Percentiles rank a stretch among this genome's conserved stretches.
phyloP scores from a whole-genome alignment of 805 yeast species.

The Wickerhamomyces chaumierensis region DNA sequence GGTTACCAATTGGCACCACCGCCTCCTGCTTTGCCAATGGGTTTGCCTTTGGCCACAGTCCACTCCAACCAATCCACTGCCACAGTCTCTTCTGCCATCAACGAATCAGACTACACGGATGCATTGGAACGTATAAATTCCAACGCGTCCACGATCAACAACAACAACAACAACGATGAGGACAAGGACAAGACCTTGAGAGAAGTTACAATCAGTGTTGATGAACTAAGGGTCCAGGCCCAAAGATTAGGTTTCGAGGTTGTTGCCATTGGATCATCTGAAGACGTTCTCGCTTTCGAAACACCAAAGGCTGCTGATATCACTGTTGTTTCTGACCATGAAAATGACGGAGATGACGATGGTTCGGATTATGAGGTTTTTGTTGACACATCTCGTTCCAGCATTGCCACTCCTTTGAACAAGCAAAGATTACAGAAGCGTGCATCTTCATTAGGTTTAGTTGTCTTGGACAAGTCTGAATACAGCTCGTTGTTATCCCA shows the following conservation, averaged over 20 bases:
- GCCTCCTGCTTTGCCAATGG: background rate
- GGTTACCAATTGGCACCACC: background rate
- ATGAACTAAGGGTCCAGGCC: conserved; percentile 13
- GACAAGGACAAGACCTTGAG: no score
- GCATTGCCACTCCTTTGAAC: background rate
- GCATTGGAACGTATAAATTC: conserved; percentile 18
- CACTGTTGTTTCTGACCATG: conserved; percentile 8
- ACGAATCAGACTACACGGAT: conserved; percentile 21
- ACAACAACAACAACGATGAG: no score
- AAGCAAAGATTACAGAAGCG: conserved; percentile 4
- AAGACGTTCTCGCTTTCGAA: no score
- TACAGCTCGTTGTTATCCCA: conserved; percentile 8
- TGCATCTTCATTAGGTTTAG: conserved; percentile 14
- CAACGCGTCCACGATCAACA: conserved; percentile 15
- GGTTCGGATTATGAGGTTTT: conserved; percentile 1
- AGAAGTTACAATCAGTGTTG: conserved; percentile 5
- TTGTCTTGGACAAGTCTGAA: conserved; percentile 17
- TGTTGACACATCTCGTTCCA: background rate
- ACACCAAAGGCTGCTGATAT: no score
- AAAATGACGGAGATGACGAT: conserved; percentile 7
- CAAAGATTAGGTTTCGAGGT: conserved; percentile 9
- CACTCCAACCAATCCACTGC: conserved; percentile 12
- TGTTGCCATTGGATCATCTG: conserved; percentile 3
- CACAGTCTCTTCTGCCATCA: conserved; percentile 15
- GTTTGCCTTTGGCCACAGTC: conserved; percentile 5